Base-by-base conservation (phyloP, 1,284 basidiomycete genomes). In the Ustilago shanxiensis region DNA sequence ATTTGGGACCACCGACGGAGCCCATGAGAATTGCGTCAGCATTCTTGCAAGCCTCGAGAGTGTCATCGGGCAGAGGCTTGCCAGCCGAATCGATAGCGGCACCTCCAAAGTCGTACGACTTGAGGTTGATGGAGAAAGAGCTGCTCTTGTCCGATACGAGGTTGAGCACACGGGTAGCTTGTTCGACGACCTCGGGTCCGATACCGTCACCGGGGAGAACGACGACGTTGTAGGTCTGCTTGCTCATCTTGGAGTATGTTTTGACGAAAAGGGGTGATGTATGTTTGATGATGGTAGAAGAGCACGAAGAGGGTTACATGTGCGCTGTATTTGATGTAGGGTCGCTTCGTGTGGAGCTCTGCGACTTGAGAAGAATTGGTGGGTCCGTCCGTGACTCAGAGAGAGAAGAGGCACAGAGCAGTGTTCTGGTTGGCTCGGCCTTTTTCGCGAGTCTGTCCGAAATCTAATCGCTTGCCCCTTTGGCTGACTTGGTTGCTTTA, bases 161-260 rank as follows among this genome's bases (percentile, higher is more conserved):
- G 77, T 96, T 88, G 68, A 99, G 90, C 2, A 98, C 93, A 68
- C 92, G 91, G 33, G 92, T 89, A 14, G 96, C 97, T 87, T 99
- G 92, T n/a, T 88, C 90, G 39, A 95, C 90, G 37, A 99, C 95
- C 85, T 97, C 94, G 45, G 97, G 97, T 37, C 97, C 96, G 83
- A 99, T 99, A 77, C 97, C 97, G 88, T 99, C 97, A 68, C 97
- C 97, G 51, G 93, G 92, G 44, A 99, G 91, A 52, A 96, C 90
- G 53, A 78, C 76, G 55, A 78, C 68, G 64, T 78, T 78, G 76
- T 72, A 74, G 0, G 62, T 60, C 18, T 67, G 73, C 62, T 70
- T 71, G 56, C 51, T 56, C 67, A 73, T 73, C 5, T 50, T 78
- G 50, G 31, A 11, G 39, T 37, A 16, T 16, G 22, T 33, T n/a